Conservation (phyloP, 495 filamentous ascomycete genomes). For the Penicillium salamii region DNA sequence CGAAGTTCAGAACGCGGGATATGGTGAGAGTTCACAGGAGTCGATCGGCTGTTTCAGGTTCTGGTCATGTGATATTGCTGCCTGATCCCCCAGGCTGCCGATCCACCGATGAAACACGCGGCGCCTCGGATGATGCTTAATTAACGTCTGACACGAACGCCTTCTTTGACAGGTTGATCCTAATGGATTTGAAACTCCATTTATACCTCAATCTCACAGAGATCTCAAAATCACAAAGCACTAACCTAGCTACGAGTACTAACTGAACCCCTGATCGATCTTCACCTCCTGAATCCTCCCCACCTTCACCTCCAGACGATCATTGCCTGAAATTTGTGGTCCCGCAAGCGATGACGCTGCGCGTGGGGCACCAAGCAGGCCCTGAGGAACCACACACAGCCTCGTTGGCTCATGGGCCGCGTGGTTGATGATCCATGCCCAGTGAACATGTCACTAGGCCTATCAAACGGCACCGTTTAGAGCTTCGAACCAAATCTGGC, state of each 20-base stretch:
- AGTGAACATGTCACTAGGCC: constrained; percentile 13
- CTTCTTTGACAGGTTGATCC: too few species aligned
- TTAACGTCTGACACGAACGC: too few species aligned
- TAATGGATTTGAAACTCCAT: too few species aligned
- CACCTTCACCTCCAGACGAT: constrained; percentile 17
- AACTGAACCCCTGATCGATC: constrained; percentile 3
- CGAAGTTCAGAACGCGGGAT: too few species aligned
- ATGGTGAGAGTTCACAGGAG: too few species aligned
- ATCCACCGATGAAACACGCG: too few species aligned
- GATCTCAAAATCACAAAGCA: too few species aligned
- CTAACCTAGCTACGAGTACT: neutral
- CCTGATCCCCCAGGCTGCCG: too few species aligned
- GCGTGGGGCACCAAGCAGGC: constrained; percentile 21
- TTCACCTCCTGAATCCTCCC: constrained; percentile 9
- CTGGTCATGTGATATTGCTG: too few species aligned
- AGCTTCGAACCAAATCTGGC: constrained; percentile 11
- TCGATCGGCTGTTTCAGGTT: too few species aligned
- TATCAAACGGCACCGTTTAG: constrained; percentile 14
- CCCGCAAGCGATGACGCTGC: constrained; percentile 27
- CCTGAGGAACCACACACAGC: constrained; percentile 12
- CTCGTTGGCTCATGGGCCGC: constrained; percentile 28
- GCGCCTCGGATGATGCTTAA: too few species aligned
- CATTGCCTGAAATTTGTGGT: constrained; percentile 14
- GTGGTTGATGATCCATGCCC: constrained; percentile 25
- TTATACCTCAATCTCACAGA: too few species aligned